phyloP scores from a whole-genome alignment of 768 basidiomycete species.

The Lactifluus pinguis region DNA sequence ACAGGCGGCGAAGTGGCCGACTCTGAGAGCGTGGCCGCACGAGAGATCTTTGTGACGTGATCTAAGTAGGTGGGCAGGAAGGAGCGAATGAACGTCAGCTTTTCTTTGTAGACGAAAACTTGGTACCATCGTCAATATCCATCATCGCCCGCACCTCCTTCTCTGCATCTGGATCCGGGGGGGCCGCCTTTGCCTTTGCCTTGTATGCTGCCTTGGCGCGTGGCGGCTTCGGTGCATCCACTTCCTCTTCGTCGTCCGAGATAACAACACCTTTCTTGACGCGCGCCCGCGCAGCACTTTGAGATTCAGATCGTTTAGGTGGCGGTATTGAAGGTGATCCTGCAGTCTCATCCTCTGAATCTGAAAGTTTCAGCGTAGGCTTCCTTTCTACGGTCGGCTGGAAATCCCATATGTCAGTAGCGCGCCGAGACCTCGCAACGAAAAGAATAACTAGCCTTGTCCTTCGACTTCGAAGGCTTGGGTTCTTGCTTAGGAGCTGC shows the following conservation, averaged over 20 bases:
- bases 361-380: conserved; percentile 19
- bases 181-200: conserved; percentile 30
- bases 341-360: conserved; percentile 21
- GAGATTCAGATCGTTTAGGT: conserved; percentile 6
- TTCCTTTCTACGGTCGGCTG: conserved; percentile 29
- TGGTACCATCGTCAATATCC: conserved; percentile 66
- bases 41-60: conserved; percentile 16
- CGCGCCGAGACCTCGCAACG: background rate
- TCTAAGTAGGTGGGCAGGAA: conserved; percentile 31
- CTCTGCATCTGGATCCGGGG: conserved; percentile 37
- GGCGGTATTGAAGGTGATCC: conserved; percentile 9
- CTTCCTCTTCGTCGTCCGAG: conserved; percentile 59
- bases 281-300: conserved; percentile 26
- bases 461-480: conserved; percentile 2
- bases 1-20: conserved; percentile 19
- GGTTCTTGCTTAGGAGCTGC: conserved; percentile 8
- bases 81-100: conserved; percentile 25
- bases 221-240: conserved; percentile 27
- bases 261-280: conserved; percentile 42
- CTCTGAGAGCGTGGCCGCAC: conserved; percentile 3
- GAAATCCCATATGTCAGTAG: background rate
- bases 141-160: conserved; percentile 50
- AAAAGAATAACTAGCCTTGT: background rate
- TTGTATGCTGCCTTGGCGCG: conserved; percentile 28
- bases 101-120: background rate